Conservation (phyloP, 2,329 filamentous ascomycete species). For the Venturia oleaginea region DNA sequence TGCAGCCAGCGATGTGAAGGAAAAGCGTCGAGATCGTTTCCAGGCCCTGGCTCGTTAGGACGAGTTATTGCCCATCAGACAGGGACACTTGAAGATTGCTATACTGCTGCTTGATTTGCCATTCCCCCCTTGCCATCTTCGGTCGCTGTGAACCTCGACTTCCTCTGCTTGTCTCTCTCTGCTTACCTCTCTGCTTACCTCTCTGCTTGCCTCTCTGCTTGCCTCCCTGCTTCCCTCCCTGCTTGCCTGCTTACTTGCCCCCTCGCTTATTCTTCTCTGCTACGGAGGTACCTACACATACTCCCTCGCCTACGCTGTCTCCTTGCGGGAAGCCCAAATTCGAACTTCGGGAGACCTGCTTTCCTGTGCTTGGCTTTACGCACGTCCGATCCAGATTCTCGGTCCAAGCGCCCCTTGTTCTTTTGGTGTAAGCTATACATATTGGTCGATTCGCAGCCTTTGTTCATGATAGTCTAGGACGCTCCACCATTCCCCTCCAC, state of each 20-base stretch:
- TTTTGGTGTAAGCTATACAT: not conserved
- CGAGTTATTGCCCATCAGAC: not conserved
- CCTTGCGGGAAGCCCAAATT: not conserved
- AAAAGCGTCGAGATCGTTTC: not conserved
- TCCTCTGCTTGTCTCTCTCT: too few species aligned
- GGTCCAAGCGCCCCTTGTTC: conserved; percentile 5
- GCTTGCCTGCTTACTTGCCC: not conserved
- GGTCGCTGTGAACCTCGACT: too few species aligned
- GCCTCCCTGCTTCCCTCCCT: not conserved
- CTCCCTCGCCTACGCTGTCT: not conserved
- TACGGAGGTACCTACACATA: too few species aligned
- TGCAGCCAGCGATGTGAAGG: conserved; percentile 6
- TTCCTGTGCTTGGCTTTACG: conserved; percentile 3
- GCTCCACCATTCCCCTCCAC: conserved; percentile 1
- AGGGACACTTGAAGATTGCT: not conserved
- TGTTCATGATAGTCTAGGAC: conserved; percentile 5
- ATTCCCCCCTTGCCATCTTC: too few species aligned
- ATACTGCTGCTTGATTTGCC: not conserved
- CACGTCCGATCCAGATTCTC: conserved; percentile 8
- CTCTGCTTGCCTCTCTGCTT: not conserved
- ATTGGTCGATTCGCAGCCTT: not conserved
- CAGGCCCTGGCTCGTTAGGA: not conserved
- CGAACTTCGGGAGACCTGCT: not conserved
- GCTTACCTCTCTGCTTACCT: too few species aligned
- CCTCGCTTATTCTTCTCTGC: not conserved